Evolutionary conservation across 768 basidiomycete genomes (phyloP).

Genomic region (Exidia glandulosa): DNA sequence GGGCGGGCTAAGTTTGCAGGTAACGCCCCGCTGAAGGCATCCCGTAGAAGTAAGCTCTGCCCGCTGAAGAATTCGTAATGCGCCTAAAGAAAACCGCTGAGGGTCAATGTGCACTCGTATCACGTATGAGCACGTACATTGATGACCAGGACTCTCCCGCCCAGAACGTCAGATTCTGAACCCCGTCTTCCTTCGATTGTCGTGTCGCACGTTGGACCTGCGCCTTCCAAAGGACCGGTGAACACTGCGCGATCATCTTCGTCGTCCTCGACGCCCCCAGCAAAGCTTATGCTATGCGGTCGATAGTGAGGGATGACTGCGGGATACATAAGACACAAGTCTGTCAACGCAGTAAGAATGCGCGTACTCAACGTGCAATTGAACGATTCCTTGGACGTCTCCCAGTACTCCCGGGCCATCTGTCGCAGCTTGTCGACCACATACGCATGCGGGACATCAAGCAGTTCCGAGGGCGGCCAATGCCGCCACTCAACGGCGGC

Average conservation of each 20-base stretch:
- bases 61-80: slow-evolving; percentile 77
- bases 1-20: slow-evolving; percentile 45
- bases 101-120: not conserved
- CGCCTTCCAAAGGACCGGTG: not conserved
- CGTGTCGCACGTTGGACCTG: not conserved
- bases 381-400: not conserved
- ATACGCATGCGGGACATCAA: not conserved
- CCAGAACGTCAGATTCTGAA: not conserved
- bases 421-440: not conserved
- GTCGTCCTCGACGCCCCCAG: not conserved
- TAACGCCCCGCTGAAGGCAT: slow-evolving; percentile 57
- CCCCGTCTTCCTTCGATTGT: not conserved
- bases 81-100: slow-evolving; percentile 31
- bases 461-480: not conserved
- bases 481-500: not conserved
- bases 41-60: slow-evolving; percentile 63
- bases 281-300: not conserved
- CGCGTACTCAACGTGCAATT: not conserved
- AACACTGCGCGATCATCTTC: not conserved
- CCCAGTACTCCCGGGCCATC: not conserved
- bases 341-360: not conserved
- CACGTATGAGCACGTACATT: not conserved
- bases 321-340: not conserved
- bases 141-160: not conserved
- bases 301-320: not conserved